Evolutionary conservation across 148 eudicot genomes (phyloP), one percentile per base, ranked within the genome.

Genomic region (Nepenthes mirabilis): DNA sequence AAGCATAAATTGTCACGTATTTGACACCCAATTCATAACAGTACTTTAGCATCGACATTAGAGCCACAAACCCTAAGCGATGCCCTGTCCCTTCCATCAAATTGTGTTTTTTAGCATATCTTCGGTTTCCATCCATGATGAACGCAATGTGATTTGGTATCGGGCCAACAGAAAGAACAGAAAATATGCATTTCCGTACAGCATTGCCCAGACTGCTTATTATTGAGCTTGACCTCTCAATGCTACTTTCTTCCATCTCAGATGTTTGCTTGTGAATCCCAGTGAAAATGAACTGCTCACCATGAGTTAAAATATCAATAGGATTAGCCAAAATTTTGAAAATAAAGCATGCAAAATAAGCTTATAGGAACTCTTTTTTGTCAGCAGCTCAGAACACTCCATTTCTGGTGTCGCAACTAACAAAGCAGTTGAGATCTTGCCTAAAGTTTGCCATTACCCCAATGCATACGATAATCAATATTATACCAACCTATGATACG

Each of bases 121-220:
- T 81, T 67, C 94, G 74, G 64, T 86, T 86, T 43, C 94, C 89
- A 58, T 86, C 94, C 81, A 86, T 76, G 36, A 86, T 83, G 68
- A 86, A 81, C 14, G 89, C 88, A 40, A 86, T 70, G 75, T 83
- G 94, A 53, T 61, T 45, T 1, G 94, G 94, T 35, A 83, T 70
- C 6, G 86, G 82, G 33, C 84, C 86, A 33, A 58, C 23, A 1
- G 79, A 76, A 49, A 83, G 81, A 52, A 79, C 60, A 34, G 72
- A 52, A 61, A 80, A 76, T 10, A 86, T 47, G 60, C 75, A 78
- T 68, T 58, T 74, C 50, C 84, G 66, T 12, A 67, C 45, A 47
- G 68, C 52, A 56, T 64, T 43, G 11, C 70, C 74, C 10, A 78
- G 1, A 36, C 52, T 58, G 33, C 69, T 61, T 2, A 52, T 57